A percentile compares a stretch with the other conserved stretches of the same genome.
Evolutionary conservation across 2,329 filamentous ascomycete species (phyloP).

Genomic region (Plectosphaerella sp.): DNA sequence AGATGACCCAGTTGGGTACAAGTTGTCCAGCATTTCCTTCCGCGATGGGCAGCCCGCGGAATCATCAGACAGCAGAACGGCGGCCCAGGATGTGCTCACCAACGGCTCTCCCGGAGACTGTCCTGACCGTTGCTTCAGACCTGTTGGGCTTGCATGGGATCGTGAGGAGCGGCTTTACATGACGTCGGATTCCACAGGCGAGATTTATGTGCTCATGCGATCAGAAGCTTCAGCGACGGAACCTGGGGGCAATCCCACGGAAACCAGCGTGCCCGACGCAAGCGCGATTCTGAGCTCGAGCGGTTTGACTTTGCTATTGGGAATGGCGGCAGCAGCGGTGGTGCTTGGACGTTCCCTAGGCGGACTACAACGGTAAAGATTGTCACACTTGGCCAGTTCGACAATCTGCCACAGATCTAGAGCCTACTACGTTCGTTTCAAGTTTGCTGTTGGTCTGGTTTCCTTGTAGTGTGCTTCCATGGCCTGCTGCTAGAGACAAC

Average conservation of each 20-base stretch:
- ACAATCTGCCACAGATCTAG: no score
- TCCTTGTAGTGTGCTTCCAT: no score
- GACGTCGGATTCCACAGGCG: conserved; percentile 48
- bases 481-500: no score
- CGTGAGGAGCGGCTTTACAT: conserved; percentile 43
- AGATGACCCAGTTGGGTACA: conserved; percentile 38
- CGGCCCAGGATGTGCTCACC: conserved; percentile 46
- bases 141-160: conserved; percentile 40
- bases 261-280: no score
- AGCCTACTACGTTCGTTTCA: no score
- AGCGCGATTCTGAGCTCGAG: no score
- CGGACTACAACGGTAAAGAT: no score
- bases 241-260: neutral
- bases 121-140: conserved; percentile 46
- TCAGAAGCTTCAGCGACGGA: neutral
- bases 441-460: no score
- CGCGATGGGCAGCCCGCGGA: conserved; percentile 33
- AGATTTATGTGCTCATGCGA: conserved; percentile 42
- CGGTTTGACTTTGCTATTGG: no score
- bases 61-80: conserved; percentile 34
- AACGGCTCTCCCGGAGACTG: conserved; percentile 47
- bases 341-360: no score
- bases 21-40: conserved; percentile 36
- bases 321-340: no score
- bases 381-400: no score